These are phyloP conservation scores for Violaceomyces palustris DNA, from an alignment of 1,284 basidiomycete species.

Conservation along the genomic window DNA sequence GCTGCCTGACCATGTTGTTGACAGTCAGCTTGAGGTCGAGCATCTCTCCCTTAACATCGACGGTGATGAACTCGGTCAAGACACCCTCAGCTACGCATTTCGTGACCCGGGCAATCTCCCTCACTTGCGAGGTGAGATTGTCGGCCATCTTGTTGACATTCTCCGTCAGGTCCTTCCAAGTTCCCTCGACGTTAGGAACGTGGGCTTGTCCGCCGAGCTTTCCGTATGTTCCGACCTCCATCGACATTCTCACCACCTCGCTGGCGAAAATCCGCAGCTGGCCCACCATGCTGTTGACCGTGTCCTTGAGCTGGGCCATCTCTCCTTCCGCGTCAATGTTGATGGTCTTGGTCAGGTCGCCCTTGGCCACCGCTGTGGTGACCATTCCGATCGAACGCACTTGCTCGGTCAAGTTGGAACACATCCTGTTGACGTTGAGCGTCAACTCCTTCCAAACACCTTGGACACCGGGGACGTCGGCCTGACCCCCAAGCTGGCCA, in stretches of 20 bases:
- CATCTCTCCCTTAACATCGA: slow-evolving; percentile 96
- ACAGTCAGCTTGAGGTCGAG: slow-evolving; percentile 69
- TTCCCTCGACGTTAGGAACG: slow-evolving; percentile 55
- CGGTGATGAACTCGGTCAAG: slow-evolving; percentile 79
- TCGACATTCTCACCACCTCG: slow-evolving; percentile 59
- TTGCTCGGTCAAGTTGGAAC: slow-evolving; percentile 85
- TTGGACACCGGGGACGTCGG: slow-evolving; percentile 51
- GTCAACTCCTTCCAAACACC: slow-evolving; percentile 54
- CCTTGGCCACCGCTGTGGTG: slow-evolving; percentile 77
- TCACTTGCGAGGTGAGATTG: slow-evolving; percentile 44
- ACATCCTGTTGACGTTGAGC: slow-evolving; percentile 83
- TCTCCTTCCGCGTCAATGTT: slow-evolving; percentile 80
- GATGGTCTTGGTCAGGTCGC: slow-evolving; percentile 59
- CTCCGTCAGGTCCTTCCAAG: slow-evolving; percentile 55
- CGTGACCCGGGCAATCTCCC: slow-evolving; percentile 53
- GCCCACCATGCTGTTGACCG: slow-evolving; percentile 85
- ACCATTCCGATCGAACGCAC: slow-evolving; percentile 84
- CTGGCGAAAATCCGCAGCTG: slow-evolving; percentile 76
- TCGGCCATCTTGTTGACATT: slow-evolving; percentile 57
- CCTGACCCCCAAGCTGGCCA: slow-evolving; percentile 51
- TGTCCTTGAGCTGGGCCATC: slow-evolving; percentile 75
- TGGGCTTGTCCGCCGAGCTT: slow-evolving; percentile 51
- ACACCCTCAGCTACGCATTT: slow-evolving; percentile 79
- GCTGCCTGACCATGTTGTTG: slow-evolving; percentile 52
- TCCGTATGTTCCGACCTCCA: slow-evolving; percentile 52